Base-by-base conservation (phyloP, 805 yeast genomes). In the Kregervanrija delftensis region DNA sequence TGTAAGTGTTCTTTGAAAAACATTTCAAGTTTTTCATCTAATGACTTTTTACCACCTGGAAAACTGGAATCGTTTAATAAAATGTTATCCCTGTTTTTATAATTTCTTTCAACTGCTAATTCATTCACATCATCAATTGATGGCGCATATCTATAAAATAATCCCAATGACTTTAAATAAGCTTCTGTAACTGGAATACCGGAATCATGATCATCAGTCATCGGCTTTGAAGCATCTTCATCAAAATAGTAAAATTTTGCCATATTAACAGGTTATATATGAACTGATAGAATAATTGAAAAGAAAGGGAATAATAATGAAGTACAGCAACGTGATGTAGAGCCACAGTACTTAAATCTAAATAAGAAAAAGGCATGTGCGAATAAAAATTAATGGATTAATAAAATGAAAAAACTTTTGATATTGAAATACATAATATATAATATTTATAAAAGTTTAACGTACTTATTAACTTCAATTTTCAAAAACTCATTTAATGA, bases 1-100 rank as follows among this genome's bases (percentile, higher is more conserved):
- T 91, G 99, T 43, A 88, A 71, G 64, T 91, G 99, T 59, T 91
- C 96, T 39, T 74, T 69, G 67, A 80, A 86, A 64, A 90, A 89
- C 37, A 66, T 73, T 50, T 75, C 70, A 63, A 91, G 71, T 62
- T 88, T 87, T 41, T 68, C 70, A 51, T 77, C 71, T 56, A 85
- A 77, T 0, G 76, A 81, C 3, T 59, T 61, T 43, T 77, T 82
- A 33, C 80, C 80, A 16, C 82, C 79, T 0, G 79, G 76, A 58
- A 88, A 79, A 0, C 84, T 71, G 3, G 65, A 74, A 30, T 77
- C 73, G 30, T 79, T 74, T 42, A 90, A 72, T 37, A 66, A 67
- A 28, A 91, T 77, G 38, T 68, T 71, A 62, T 91, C 99, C 49
- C 95, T 69, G 66, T 89, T 89, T 61, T 77, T 82, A 69, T 93